Evolutionary conservation across 1,139 yeast genomes (phyloP).

Genomic region (Nakaseomyces delphensis): DNA sequence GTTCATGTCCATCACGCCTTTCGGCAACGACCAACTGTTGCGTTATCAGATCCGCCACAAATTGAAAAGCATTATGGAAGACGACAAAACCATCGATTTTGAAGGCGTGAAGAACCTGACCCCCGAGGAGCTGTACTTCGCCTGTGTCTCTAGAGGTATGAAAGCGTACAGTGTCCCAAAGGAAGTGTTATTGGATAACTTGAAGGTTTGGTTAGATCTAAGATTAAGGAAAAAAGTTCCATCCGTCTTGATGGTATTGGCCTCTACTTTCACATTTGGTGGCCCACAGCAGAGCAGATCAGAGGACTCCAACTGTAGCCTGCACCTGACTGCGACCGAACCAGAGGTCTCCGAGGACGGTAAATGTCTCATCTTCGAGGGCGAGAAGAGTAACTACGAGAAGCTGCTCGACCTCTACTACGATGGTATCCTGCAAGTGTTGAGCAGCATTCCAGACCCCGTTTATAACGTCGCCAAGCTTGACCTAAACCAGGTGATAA

Average conservation of each 20-base stretch:
- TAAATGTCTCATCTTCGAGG: slow-evolving; percentile 6
- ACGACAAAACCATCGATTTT: slow-evolving; percentile 84
- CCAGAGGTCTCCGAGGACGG: slow-evolving; percentile 2
- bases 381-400: slow-evolving; percentile 34
- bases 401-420: slow-evolving; percentile 51
- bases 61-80: slow-evolving; percentile 80
- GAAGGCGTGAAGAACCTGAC: slow-evolving; percentile 85
- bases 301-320: slow-evolving; percentile 9
- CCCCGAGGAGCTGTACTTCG: slow-evolving; percentile 74
- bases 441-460: slow-evolving; percentile 88
- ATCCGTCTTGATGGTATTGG: slow-evolving; percentile 73
- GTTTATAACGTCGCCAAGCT: slow-evolving; percentile 92
- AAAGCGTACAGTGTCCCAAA: slow-evolving; percentile 76
- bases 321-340: slow-evolving; percentile 6
- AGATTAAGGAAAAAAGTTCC: slow-evolving; percentile 86
- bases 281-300: slow-evolving; percentile 32
- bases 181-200: slow-evolving; percentile 73
- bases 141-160: slow-evolving; percentile 92
- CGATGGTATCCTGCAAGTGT: slow-evolving; percentile 82
- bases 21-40: slow-evolving; percentile 85
- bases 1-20: slow-evolving; percentile 85
- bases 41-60: slow-evolving; percentile 91
- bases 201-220: slow-evolving; percentile 82
- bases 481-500: slow-evolving; percentile 41
- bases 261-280: slow-evolving; percentile 87